A percentile compares a stretch with the other conserved stretches of the same genome.
These are phyloP conservation scores for Penium margaritaceum DNA, from an alignment of 139 green algal genomes.

Conservation along the genomic window DNA sequence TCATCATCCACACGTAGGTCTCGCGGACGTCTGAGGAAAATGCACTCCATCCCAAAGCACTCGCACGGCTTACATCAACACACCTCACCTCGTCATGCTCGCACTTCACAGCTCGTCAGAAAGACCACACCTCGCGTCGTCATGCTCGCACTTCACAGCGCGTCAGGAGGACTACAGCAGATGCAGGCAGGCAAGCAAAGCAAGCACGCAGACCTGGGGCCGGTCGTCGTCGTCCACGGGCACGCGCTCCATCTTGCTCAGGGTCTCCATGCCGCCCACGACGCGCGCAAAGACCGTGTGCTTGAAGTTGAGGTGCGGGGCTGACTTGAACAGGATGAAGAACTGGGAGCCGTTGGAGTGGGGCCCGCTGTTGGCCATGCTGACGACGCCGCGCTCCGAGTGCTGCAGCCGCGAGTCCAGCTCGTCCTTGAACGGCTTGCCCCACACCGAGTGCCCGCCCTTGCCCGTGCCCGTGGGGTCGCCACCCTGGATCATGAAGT, in stretches of 20 bases:
- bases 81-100: no score
- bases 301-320: slow-evolving; percentile 87
- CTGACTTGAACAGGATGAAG: slow-evolving; percentile 78
- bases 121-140: no score
- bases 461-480: slow-evolving; percentile 88
- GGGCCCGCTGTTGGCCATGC: slow-evolving; percentile 82
- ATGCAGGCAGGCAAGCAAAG: background rate
- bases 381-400: slow-evolving; percentile 72
- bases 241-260: slow-evolving; percentile 77
- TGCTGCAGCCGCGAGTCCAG: slow-evolving; percentile 52
- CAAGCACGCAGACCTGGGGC: slow-evolving; percentile 45
- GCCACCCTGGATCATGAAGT: slow-evolving; percentile 67
- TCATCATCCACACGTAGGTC: background rate
- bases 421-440: slow-evolving; percentile 53
- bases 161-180: background rate
- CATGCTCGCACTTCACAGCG: no score
- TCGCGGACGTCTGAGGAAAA: background rate
- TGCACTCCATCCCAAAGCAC: no score
- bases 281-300: slow-evolving; percentile 73
- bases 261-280: slow-evolving; percentile 74
- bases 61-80: no score
- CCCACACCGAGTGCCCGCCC: slow-evolving; percentile 83
- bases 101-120: no score
- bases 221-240: slow-evolving; percentile 74
- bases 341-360: slow-evolving; percentile 75